Base-by-base conservation (phyloP, 75 land plant genomes). In the Selaginella moellendorffii region DNA sequence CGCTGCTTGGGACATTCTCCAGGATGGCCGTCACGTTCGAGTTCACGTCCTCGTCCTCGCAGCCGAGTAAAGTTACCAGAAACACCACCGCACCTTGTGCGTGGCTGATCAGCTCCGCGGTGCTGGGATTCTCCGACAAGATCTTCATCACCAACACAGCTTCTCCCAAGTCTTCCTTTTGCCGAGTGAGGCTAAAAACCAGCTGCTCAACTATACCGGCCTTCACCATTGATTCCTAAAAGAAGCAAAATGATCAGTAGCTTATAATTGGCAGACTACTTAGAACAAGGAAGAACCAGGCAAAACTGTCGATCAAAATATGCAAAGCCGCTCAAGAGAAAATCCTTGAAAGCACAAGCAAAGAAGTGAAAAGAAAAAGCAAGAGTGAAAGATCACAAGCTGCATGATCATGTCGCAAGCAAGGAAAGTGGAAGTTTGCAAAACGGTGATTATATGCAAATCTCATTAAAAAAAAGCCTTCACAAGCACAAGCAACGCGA, bases 11-110 rank as follows among this genome's bases (percentile, higher is more conserved):
- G 24, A 77, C 52, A 28, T 77, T 77, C 54, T 63, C 78, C 71
- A 77, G 61, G 36, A 77, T 65, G 24, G 54, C 78, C 24, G 64
- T 52, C 18, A 77, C 79, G 26, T 63, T 53, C 14, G 1, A 29
- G 19, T 68, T 68, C 25, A 69, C 53, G 17, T 27, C 28, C 9
- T 69, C 53, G 46, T 74, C 58, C 31, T 77, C 72, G 31, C 63
- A 61, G 0, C 67, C 71, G 30, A 77, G 23, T 2, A 74, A 64
- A n/a, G 79, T 74, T 28, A 74, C 77, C 21, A 77, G 72, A 24
- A 74, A 76, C 20, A 77, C 62, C 31, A 77, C 72, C 0, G 79
- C 79, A 52, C 72, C 76, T 10, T 42, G 79, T 23, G 78, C 67
- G 27, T 64, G 72, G 61, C 72, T 53, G 1, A 77, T 77, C 1